Evolutionary conservation across 2,329 filamentous ascomycete genomes (phyloP).

Genomic region (Exserohilum turcica): DNA sequence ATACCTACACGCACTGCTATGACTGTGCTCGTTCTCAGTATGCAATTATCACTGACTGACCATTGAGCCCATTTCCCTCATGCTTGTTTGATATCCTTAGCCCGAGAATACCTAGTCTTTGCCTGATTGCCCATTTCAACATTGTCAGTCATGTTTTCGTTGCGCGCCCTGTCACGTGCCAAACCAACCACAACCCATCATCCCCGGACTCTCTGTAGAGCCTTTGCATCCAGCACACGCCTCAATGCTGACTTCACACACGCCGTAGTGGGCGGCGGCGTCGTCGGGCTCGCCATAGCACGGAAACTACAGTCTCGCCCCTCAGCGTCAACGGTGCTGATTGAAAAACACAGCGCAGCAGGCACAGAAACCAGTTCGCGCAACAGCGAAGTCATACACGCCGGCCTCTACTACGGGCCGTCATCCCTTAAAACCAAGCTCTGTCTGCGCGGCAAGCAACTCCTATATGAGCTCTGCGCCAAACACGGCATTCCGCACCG

Average conservation of each 20-base stretch:
- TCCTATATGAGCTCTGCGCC: constrained; percentile 80
- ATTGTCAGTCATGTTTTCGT: constrained; percentile 18
- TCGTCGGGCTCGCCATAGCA: constrained; percentile 81
- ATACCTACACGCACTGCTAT: not conserved
- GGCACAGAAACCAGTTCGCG: constrained; percentile 88
- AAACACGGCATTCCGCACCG: constrained; percentile 69
- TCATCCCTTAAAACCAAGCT: constrained; percentile 79
- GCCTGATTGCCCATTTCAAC: not conserved
- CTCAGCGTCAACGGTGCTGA: constrained; percentile 70
- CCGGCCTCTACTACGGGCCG: constrained; percentile 85
- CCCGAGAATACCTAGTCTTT: not conserved
- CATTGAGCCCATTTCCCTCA: not conserved
- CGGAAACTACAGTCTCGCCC: constrained; percentile 68
- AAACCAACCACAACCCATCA: not conserved
- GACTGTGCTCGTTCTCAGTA: not conserved
- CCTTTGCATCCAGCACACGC: constrained; percentile 37
- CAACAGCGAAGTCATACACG: constrained; percentile 96
- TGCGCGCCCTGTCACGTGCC: constrained; percentile 9
- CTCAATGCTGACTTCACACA: constrained; percentile 65
- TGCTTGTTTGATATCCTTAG: not conserved
- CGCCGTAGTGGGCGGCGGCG: constrained; percentile 70
- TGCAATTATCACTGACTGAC: not conserved
- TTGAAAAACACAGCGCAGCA: constrained; percentile 76
- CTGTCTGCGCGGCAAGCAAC: constrained; percentile 75
- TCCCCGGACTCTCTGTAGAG: not conserved